A percentile compares a stretch with the other conserved stretches of the same genome.
These are phyloP conservation scores for Suhomyces sp. DNA, from an alignment of 805 yeast species.

Conservation along the genomic window DNA sequence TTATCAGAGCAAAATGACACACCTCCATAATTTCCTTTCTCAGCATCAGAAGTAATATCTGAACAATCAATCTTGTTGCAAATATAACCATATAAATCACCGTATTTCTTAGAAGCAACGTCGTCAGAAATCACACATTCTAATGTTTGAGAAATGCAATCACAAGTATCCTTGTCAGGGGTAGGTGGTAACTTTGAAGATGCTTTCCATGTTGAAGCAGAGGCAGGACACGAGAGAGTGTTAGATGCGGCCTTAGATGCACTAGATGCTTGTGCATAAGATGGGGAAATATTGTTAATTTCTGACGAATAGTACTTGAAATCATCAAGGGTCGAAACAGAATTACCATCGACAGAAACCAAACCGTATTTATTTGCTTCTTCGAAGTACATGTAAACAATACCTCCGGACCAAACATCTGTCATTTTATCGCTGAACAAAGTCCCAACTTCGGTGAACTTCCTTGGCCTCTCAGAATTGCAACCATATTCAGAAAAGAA, in stretches of 20 bases:
- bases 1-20: slow-evolving; percentile 69
- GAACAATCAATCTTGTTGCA: slow-evolving; percentile 62
- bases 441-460: slow-evolving; percentile 71
- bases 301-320: slow-evolving; percentile 33
- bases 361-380: slow-evolving; percentile 83
- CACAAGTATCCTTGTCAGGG: slow-evolving; percentile 63
- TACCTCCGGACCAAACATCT: slow-evolving; percentile 92
- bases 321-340: slow-evolving; percentile 21
- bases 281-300: slow-evolving; percentile 37
- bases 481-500: slow-evolving; percentile 92
- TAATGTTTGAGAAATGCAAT: slow-evolving; percentile 57
- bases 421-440: slow-evolving; percentile 72
- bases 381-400: slow-evolving; percentile 87
- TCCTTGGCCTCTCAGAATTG: slow-evolving; percentile 69
- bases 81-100: slow-evolving; percentile 54
- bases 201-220: slow-evolving; percentile 60
- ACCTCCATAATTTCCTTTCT: slow-evolving; percentile 66
- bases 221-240: slow-evolving; percentile 62
- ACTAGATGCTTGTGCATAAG: slow-evolving; percentile 40
- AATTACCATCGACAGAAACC: slow-evolving; percentile 46
- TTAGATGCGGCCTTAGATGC: slow-evolving; percentile 25
- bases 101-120: slow-evolving; percentile 57
- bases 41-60: slow-evolving; percentile 63
- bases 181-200: slow-evolving; percentile 74
- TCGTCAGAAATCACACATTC: slow-evolving; percentile 59